Conservation (phyloP, 2,329 filamentous ascomycete species). For the Colletotrichum liaoningense region DNA sequence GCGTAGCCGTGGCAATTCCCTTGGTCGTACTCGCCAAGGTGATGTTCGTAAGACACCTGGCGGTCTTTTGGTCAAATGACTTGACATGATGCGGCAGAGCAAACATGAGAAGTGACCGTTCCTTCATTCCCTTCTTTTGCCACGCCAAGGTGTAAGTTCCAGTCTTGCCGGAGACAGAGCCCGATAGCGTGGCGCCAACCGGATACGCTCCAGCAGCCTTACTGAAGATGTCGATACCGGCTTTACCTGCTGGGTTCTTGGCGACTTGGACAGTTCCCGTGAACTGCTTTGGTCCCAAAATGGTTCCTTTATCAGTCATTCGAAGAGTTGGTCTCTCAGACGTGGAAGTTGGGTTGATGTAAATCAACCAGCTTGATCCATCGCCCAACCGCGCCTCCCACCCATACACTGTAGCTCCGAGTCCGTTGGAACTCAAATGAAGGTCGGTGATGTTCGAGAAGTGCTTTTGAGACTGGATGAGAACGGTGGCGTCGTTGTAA, state of each 20-base stretch:
- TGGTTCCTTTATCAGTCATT: neutral
- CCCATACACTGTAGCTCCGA: constrained; percentile 66
- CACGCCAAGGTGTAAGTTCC: constrained; percentile 78
- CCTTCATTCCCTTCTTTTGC: constrained; percentile 69
- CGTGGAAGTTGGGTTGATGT: constrained; percentile 59
- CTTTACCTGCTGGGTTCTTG: constrained; percentile 69
- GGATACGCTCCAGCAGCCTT: constrained; percentile 76
- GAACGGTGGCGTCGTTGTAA: constrained; percentile 73
- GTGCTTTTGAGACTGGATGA: constrained; percentile 74
- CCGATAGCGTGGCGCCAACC: constrained; percentile 68
- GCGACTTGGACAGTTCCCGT: constrained; percentile 82
- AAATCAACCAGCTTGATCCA: constrained; percentile 40
- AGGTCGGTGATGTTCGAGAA: constrained; percentile 69
- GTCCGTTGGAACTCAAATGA: neutral
- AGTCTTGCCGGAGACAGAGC: constrained; percentile 61
- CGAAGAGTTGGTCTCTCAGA: constrained; percentile 57
- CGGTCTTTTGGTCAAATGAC: constrained; percentile 69
- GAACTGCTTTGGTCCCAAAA: constrained; percentile 54
- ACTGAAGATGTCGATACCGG: constrained; percentile 72
- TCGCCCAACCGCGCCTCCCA: constrained; percentile 41
- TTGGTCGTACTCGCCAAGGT: constrained; percentile 81
- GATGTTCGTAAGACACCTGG: constrained; percentile 61
- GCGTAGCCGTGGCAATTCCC: constrained; percentile 76
- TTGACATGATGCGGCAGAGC: constrained; percentile 81
- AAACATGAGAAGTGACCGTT: constrained; percentile 75